Evolutionary conservation across 805 yeast genomes (phyloP).

Genomic region (Saccharomycopsis amapae): DNA sequence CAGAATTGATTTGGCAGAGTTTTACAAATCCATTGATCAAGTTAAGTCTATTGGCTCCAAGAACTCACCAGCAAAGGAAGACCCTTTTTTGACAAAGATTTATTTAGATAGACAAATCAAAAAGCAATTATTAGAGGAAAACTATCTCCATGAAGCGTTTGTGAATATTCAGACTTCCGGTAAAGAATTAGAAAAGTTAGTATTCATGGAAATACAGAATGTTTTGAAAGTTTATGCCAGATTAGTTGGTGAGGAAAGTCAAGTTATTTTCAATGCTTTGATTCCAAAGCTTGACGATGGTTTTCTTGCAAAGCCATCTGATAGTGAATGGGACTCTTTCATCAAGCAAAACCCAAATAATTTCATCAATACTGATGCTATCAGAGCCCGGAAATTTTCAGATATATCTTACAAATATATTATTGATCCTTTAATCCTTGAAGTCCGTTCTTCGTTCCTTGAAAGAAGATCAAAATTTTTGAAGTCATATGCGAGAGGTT

Average conservation of each 20-base stretch:
- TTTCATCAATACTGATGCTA: slow-evolving; percentile 50
- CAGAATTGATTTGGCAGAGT: slow-evolving; percentile 46
- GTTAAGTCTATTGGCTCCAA: slow-evolving; percentile 43
- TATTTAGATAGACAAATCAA: slow-evolving; percentile 70
- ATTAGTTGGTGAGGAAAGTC: slow-evolving; percentile 65
- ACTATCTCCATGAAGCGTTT: slow-evolving; percentile 81
- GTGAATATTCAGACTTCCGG: slow-evolving; percentile 83
- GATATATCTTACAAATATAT: slow-evolving; percentile 63
- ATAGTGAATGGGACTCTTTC: slow-evolving; percentile 85
- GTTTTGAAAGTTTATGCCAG: slow-evolving; percentile 69
- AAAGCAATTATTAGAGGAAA: slow-evolving; percentile 75
- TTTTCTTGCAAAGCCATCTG: slow-evolving; percentile 68
- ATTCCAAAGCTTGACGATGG: slow-evolving; percentile 61
- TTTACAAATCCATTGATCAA: slow-evolving; percentile 55
- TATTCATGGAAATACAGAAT: slow-evolving; percentile 78
- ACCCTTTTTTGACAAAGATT: slow-evolving; percentile 74
- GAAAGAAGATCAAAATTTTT: slow-evolving; percentile 89
- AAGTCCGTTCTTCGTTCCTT: slow-evolving; percentile 68
- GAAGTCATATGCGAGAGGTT: slow-evolving; percentile 85
- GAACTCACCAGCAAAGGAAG: slow-evolving; percentile 48
- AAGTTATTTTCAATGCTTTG: slow-evolving; percentile 57
- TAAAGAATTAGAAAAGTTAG: slow-evolving; percentile 80
- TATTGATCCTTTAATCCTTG: slow-evolving; percentile 58
- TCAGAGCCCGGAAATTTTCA: slow-evolving; percentile 53
- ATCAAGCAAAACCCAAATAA: slow-evolving; percentile 56